Percentiles rank a stretch among this genome's conserved stretches.
These are phyloP conservation scores for Ramaria sp. DNA, from an alignment of 768 basidiomycete genomes.

Conservation along the genomic window DNA sequence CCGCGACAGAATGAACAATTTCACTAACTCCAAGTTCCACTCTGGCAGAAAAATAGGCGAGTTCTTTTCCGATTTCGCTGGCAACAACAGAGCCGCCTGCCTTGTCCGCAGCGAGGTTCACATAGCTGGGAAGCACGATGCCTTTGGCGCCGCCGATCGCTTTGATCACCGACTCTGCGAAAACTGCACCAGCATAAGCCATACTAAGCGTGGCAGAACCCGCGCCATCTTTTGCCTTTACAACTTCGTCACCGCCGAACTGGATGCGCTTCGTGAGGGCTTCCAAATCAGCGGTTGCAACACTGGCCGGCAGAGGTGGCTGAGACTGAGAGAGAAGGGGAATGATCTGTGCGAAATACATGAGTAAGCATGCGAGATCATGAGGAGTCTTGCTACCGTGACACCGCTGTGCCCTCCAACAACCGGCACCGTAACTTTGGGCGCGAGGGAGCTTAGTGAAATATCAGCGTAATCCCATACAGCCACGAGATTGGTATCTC, in stretches of 20 bases:
- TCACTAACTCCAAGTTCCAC: constrained; percentile 75
- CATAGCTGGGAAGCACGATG: constrained; percentile 74
- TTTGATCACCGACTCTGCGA: constrained; percentile 70
- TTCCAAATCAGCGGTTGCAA: constrained; percentile 39
- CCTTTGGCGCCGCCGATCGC: constrained; percentile 85
- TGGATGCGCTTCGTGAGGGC: constrained; percentile 78
- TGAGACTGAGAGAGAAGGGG: constrained; percentile 89
- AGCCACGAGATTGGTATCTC: neutral
- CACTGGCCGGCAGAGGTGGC: constrained; percentile 54
- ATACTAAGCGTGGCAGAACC: constrained; percentile 96
- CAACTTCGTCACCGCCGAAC: constrained; percentile 96
- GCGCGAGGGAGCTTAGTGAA: constrained; percentile 33
- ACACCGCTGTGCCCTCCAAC: constrained; percentile 93
- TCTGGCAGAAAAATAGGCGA: constrained; percentile 83
- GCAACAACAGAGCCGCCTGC: constrained; percentile 63
- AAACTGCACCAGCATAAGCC: constrained; percentile 91
- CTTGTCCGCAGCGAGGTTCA: constrained; percentile 65
- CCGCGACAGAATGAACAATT: neutral
- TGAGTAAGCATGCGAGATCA: neutral
- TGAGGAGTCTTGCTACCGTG: constrained; percentile 40
- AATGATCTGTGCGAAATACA: constrained; percentile 49
- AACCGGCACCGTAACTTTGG: constrained; percentile 71
- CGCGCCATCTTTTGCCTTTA: constrained; percentile 90
- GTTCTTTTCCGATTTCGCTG: constrained; percentile 62
- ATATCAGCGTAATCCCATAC: neutral